Conservation (phyloP, 2,329 filamentous ascomycete species). For the Rosellinia necatrix region DNA sequence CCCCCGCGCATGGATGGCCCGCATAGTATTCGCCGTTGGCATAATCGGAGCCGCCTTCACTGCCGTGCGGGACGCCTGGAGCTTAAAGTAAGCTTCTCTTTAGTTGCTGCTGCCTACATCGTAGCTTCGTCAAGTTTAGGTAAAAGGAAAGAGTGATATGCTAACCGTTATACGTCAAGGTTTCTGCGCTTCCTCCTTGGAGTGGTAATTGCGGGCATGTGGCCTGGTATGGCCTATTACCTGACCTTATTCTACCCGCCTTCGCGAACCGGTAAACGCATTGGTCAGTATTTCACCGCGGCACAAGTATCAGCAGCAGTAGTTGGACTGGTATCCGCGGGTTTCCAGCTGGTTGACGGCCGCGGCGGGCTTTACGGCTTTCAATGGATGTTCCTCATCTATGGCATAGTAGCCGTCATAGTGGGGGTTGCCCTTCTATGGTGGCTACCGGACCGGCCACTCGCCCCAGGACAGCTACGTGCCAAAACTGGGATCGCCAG, state of each 20-base stretch:
- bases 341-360: conserved; percentile 91
- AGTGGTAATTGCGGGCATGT: conserved; percentile 89
- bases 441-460: conserved; percentile 88
- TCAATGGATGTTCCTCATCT: conserved; percentile 92
- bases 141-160: neutral
- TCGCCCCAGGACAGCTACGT: conserved; percentile 69
- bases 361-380: conserved; percentile 76
- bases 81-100: conserved; percentile 66
- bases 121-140: neutral
- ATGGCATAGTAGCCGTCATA: conserved; percentile 74
- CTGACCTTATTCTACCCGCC: conserved; percentile 91
- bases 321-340: conserved; percentile 85
- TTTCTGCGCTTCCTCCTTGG: conserved; percentile 84
- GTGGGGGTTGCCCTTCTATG: conserved; percentile 77
- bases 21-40: conserved; percentile 86
- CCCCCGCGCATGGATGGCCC: conserved; percentile 88
- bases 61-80: conserved; percentile 81
- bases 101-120: neutral
- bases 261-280: conserved; percentile 81
- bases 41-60: conserved; percentile 83
- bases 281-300: conserved; percentile 88
- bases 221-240: conserved; percentile 94
- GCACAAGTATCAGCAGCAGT: conserved; percentile 87
- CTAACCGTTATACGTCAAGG: conserved; percentile 41
- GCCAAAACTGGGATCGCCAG: conserved; percentile 57